phyloP scores from a whole-genome alignment of 75 land plant species.

The Pinus tabuliformis region DNA sequence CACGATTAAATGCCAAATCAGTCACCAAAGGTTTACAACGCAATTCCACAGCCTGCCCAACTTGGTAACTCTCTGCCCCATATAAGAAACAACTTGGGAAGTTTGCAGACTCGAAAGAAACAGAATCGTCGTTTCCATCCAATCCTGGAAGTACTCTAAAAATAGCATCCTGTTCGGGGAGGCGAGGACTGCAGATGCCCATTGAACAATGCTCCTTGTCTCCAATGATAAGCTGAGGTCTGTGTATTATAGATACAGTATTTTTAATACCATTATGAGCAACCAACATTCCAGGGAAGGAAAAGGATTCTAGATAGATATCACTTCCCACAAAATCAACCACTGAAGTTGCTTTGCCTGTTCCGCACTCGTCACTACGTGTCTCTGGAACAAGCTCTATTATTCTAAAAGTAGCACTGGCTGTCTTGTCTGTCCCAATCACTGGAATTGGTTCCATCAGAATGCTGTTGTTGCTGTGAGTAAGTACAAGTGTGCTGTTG shows the following conservation, averaged over 20 bases:
- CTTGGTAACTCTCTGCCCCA: constrained; percentile 7
- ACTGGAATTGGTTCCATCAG: constrained; percentile 31
- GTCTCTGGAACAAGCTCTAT: constrained; percentile 10
- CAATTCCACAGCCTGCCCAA: constrained; percentile 15
- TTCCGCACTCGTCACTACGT: not conserved
- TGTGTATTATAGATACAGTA: constrained; percentile 15
- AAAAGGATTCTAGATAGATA: constrained; percentile 71
- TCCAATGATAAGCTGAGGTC: not conserved
- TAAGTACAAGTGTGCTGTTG: constrained; percentile 16
- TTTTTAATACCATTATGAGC: constrained; percentile 36
- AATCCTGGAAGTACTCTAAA: constrained; percentile 53
- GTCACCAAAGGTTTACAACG: constrained; percentile 19
- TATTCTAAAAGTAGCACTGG: constrained; percentile 59
- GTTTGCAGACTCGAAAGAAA: constrained; percentile 63
- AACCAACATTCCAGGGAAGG: constrained; percentile 61
- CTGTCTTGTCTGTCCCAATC: constrained; percentile 29
- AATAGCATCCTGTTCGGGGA: constrained; percentile 14
- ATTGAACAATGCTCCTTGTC: not conserved
- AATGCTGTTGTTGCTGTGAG: constrained; percentile 23
- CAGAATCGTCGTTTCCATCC: constrained; percentile 27
- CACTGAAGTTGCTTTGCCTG: not conserved
- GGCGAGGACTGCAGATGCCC: constrained; percentile 5
- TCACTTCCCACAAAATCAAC: constrained; percentile 25
- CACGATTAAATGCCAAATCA: constrained; percentile 28
- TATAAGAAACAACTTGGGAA: constrained; percentile 37